Conservation (phyloP, 495 filamentous ascomycete species). For the Tuber borchii region DNA sequence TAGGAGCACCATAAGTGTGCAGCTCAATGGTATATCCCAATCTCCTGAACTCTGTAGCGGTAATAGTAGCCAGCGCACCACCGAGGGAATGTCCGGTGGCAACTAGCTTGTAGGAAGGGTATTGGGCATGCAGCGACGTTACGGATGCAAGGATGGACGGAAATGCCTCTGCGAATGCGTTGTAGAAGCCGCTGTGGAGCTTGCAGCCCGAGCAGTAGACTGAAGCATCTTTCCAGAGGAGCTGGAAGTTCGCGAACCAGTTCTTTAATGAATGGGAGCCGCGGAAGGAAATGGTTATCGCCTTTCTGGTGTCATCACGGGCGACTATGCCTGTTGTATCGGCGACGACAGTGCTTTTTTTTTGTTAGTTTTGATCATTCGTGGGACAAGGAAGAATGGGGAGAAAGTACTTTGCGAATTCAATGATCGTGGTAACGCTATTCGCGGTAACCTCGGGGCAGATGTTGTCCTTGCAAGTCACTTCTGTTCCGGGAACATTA, state of each 20-base stretch:
- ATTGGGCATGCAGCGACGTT: constrained; percentile 36
- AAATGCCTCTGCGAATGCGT: constrained; percentile 49
- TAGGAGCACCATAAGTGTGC: constrained; percentile 58
- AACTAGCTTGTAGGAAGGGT: constrained; percentile 50
- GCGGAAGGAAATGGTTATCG: constrained; percentile 64
- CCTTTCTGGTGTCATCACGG: constrained; percentile 54
- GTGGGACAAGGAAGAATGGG: neutral
- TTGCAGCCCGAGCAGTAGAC: constrained; percentile 50
- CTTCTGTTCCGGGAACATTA: constrained; percentile 44
- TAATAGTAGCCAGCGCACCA: constrained; percentile 55
- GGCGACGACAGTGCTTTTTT: constrained; percentile 48
- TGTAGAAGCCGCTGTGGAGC: constrained; percentile 53
- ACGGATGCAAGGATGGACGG: constrained; percentile 46
- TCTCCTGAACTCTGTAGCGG: constrained; percentile 52
- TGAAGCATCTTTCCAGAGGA: constrained; percentile 41
- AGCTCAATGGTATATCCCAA: constrained; percentile 46
- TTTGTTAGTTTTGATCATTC: constrained; percentile 17
- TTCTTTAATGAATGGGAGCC: constrained; percentile 59
- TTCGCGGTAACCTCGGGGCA: constrained; percentile 58
- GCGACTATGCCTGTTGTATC: constrained; percentile 67
- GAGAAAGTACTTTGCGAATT: constrained; percentile 56
- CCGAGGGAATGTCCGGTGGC: constrained; percentile 59
- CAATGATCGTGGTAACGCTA: constrained; percentile 51
- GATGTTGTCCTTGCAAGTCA: constrained; percentile 54
- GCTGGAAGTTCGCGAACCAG: constrained; percentile 59